Evolutionary conservation across 768 basidiomycete genomes (phyloP).

Genomic region (Antrodiella citrinella): DNA sequence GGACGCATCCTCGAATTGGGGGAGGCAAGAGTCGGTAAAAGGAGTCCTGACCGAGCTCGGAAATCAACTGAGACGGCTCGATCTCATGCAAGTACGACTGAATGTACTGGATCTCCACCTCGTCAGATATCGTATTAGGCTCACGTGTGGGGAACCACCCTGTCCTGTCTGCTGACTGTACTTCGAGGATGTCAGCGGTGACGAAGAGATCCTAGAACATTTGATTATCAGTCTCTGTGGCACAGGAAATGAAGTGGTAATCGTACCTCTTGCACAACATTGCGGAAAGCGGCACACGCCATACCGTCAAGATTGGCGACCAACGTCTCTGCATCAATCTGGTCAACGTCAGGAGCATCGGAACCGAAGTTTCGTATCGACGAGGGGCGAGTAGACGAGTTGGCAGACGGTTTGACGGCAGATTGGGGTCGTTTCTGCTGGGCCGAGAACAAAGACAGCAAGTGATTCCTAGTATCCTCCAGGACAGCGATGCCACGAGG

Average conservation of each 20-base stretch:
- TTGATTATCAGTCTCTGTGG: conserved; percentile 7
- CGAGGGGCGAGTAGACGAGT: neutral
- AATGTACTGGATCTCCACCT: conserved; percentile 72
- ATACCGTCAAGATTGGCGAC: conserved; percentile 76
- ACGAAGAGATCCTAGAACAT: conserved; percentile 61
- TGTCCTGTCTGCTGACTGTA: conserved; percentile 69
- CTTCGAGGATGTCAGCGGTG: conserved; percentile 71
- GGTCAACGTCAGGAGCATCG: conserved; percentile 21
- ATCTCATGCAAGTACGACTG: conserved; percentile 67
- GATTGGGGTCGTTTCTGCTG: conserved; percentile 42
- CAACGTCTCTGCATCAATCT: conserved; percentile 37
- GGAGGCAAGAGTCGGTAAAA: conserved; percentile 72
- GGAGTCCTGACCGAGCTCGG: conserved; percentile 60
- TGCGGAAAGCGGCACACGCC: conserved; percentile 66
- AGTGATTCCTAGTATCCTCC: conserved; percentile 31
- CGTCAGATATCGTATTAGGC: conserved; percentile 43
- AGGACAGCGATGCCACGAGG: conserved; percentile 40
- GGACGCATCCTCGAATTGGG: conserved; percentile 64
- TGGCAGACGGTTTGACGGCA: neutral
- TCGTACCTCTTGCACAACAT: conserved; percentile 68
- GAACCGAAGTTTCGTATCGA: conserved; percentile 11
- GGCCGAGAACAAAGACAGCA: conserved; percentile 39
- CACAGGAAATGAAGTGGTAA: neutral
- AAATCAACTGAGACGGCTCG: conserved; percentile 63
- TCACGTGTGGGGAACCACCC: conserved; percentile 72